Conservation (phyloP, 2,329 filamentous ascomycete genomes). For the Penicillium sp. region DNA sequence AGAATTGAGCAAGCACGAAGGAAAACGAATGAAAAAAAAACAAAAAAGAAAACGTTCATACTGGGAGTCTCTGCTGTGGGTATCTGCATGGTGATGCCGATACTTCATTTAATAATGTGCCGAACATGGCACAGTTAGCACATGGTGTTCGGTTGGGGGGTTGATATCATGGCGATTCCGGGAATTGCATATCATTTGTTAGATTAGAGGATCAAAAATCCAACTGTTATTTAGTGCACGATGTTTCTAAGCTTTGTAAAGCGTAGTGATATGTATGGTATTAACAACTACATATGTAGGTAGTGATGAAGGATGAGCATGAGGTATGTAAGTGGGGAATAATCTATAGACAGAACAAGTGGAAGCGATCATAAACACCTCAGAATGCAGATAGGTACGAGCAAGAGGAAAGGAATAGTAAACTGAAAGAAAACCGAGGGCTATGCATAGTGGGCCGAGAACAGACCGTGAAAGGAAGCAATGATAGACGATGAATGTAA, state of each 20-base stretch:
- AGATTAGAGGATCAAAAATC: slow-evolving; percentile 4
- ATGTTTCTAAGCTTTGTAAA: background rate
- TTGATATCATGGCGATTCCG: slow-evolving; percentile 5
- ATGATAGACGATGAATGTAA: background rate
- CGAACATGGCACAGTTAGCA: background rate
- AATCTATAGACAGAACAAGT: background rate
- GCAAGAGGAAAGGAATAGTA: background rate
- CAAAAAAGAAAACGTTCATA: background rate
- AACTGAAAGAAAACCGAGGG: slow-evolving; percentile 6
- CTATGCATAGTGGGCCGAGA: slow-evolving; percentile 18
- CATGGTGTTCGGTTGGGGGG: slow-evolving; percentile 5
- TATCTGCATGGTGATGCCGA: slow-evolving; percentile 7
- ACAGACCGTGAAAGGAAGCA: background rate
- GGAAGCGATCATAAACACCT: slow-evolving; percentile 4
- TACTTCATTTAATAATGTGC: slow-evolving; percentile 1
- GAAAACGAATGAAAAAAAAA: background rate
- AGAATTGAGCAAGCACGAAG: slow-evolving; percentile 12
- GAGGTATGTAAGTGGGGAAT: slow-evolving; percentile 5
- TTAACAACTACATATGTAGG: background rate
- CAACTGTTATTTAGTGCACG: background rate
- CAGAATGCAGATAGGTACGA: background rate
- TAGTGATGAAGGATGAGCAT: background rate
- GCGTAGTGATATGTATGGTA: background rate
- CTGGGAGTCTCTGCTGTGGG: slow-evolving; percentile 1
- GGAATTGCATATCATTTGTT: background rate